These are phyloP conservation scores for Eucalyptus fibrosa DNA, from an alignment of 345 rosid species.

Conservation along the genomic window DNA sequence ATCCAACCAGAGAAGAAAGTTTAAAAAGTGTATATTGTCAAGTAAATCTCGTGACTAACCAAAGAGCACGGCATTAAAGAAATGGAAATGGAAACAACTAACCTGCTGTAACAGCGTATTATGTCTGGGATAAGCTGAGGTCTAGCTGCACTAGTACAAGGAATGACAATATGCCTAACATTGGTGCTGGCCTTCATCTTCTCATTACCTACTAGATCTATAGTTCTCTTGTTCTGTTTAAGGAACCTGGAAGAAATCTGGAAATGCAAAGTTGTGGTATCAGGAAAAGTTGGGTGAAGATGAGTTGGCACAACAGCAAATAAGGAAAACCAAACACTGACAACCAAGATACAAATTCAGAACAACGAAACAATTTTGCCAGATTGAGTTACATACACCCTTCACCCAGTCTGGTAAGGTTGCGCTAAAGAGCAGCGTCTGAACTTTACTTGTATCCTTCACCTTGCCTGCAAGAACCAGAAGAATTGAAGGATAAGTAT, in stretches of 20 bases:
- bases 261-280: not conserved
- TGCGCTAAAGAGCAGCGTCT: constrained; percentile 98
- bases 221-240: constrained; percentile 59
- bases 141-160: constrained; percentile 65
- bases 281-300: not conserved
- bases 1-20: not conserved
- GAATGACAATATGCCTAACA: constrained; percentile 83
- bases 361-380: not conserved
- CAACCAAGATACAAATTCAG: not conserved
- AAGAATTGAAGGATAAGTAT: not conserved
- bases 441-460: constrained; percentile 69
- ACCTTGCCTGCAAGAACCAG: constrained; percentile 60
- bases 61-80: not conserved
- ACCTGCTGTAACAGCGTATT: constrained; percentile 93
- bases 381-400: constrained; percentile 26
- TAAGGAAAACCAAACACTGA: not conserved
- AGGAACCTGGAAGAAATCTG: constrained; percentile 75
- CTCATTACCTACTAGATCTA: constrained; percentile 97
- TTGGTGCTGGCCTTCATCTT: constrained; percentile 93
- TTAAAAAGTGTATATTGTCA: not conserved
- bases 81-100: not conserved
- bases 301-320: not conserved
- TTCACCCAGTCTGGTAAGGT: constrained; percentile 90
- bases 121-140: constrained; percentile 80
- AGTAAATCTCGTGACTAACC: not conserved